A percentile compares a stretch with the other conserved stretches of the same genome.
Conservation (phyloP, 2,329 filamentous ascomycete genomes). For the Clarireedia sp. region DNA sequence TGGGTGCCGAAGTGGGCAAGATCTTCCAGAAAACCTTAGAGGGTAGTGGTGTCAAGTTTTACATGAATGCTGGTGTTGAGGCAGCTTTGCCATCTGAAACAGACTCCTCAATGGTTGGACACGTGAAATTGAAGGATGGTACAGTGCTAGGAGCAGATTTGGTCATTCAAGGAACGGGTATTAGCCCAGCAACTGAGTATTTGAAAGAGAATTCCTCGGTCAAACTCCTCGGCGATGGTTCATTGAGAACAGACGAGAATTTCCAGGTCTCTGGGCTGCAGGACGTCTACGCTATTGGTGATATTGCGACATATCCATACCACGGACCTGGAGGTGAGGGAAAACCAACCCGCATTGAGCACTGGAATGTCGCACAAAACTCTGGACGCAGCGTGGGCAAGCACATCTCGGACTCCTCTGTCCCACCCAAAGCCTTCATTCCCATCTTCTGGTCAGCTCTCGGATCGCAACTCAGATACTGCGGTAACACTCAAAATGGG, state of each 20-base stretch:
- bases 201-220: slow-evolving; percentile 64
- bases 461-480: slow-evolving; percentile 84
- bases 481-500: slow-evolving; percentile 73
- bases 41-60: slow-evolving; percentile 81
- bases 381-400: slow-evolving; percentile 71
- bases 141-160: slow-evolving; percentile 78
- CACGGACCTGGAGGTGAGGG: slow-evolving; percentile 78
- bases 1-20: slow-evolving; percentile 72
- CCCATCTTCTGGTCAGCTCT: slow-evolving; percentile 97
- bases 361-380: slow-evolving; percentile 98
- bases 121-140: slow-evolving; percentile 77
- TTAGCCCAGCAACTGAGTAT: slow-evolving; percentile 77
- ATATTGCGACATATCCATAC: slow-evolving; percentile 94
- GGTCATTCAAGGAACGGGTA: slow-evolving; percentile 85
- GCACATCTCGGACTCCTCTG: slow-evolving; percentile 61
- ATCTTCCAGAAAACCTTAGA: slow-evolving; percentile 75
- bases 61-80: slow-evolving; percentile 72
- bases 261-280: slow-evolving; percentile 70
- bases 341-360: slow-evolving; percentile 74
- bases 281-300: slow-evolving; percentile 86
- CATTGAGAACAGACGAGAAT: slow-evolving; percentile 68
- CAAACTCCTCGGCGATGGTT: slow-evolving; percentile 74
- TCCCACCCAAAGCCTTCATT: slow-evolving; percentile 65
- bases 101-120: slow-evolving; percentile 66
- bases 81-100: slow-evolving; percentile 67